Percentiles rank a stretch among this genome's conserved stretches.
Conservation (phyloP, 805 yeast genomes). For the Suhomyces vadensis region DNA sequence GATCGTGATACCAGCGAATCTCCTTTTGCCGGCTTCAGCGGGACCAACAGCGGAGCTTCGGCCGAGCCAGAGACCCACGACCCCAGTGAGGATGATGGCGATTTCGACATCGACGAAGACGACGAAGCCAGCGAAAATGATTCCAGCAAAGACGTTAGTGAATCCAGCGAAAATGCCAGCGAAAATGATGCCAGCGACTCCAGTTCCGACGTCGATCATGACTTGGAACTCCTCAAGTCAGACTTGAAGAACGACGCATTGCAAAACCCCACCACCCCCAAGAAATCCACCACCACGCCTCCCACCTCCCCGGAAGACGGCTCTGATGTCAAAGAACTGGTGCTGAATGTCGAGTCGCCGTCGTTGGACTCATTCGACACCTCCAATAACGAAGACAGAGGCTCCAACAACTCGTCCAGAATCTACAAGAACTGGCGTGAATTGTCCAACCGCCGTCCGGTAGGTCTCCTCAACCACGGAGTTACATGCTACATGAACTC, state of each 20-base stretch:
- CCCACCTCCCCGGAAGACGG: constrained; percentile 11
- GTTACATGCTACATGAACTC: constrained; percentile 97
- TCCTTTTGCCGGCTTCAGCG: constrained; percentile 15
- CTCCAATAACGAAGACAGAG: constrained; percentile 60
- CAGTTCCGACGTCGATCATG: constrained; percentile 24
- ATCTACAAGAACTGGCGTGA: constrained; percentile 75
- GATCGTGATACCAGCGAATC: constrained; percentile 13
- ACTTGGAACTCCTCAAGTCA: constrained; percentile 10
- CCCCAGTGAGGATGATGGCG: constrained; percentile 4
- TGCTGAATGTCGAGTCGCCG: background rate
- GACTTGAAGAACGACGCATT: constrained; percentile 21
- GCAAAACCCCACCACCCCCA: background rate
- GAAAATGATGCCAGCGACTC: constrained; percentile 24
- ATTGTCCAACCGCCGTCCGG: constrained; percentile 52
- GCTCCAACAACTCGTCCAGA: constrained; percentile 58
- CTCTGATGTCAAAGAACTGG: constrained; percentile 1
- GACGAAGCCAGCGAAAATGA: constrained; percentile 6
- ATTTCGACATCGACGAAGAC: constrained; percentile 8
- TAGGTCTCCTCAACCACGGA: constrained; percentile 85
- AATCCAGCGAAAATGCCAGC: background rate
- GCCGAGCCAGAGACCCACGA: constrained; percentile 8
- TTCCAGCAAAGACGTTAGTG: background rate
- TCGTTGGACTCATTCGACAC: constrained; percentile 43
- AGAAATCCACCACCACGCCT: constrained; percentile 9
- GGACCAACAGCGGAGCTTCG: background rate